Percentiles rank a stretch among this genome's conserved stretches.
Conservation (phyloP, 768 basidiomycete species). For the Russula compacta region DNA sequence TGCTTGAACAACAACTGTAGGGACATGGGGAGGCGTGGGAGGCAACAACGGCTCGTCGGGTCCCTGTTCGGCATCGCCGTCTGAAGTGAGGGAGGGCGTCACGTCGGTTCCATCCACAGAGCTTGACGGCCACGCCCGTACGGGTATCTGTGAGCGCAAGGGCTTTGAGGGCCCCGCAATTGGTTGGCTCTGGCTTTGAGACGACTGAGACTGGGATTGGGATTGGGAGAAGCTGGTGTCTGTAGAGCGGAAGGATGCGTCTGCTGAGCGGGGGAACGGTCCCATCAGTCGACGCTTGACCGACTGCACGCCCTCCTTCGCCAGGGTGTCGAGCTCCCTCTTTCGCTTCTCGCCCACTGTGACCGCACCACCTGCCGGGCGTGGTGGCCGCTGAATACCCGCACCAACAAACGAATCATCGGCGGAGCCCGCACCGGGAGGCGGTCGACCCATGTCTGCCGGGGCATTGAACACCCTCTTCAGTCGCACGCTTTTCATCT, state of each 20-base stretch:
- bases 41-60: slow-evolving; percentile 12
- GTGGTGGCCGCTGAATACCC: slow-evolving; percentile 13
- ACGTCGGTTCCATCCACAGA: slow-evolving; percentile 19
- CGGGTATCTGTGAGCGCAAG: slow-evolving; percentile 3
- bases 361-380: background rate
- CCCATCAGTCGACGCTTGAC: slow-evolving; percentile 13
- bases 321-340: slow-evolving; percentile 3
- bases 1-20: background rate
- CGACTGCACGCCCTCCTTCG: background rate
- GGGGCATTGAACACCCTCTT: slow-evolving; percentile 42
- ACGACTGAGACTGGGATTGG: background rate
- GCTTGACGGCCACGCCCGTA: slow-evolving; percentile 14
- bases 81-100: slow-evolving; percentile 20
- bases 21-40: slow-evolving; percentile 17
- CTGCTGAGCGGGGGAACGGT: slow-evolving; percentile 2
- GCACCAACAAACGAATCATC: slow-evolving; percentile 1
- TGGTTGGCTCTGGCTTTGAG: slow-evolving; percentile 5
- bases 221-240: slow-evolving; percentile 9
- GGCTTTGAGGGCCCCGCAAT: slow-evolving; percentile 5
- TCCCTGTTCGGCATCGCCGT: slow-evolving; percentile 11
- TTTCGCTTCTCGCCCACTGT: slow-evolving; percentile 15
- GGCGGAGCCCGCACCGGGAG: background rate
- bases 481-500: slow-evolving; percentile 68
- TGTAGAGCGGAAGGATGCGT: background rate
- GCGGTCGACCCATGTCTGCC: slow-evolving; percentile 17